Base-by-base conservation (phyloP, 2,329 filamentous ascomycete species). In the Elsinoe perseae region DNA sequence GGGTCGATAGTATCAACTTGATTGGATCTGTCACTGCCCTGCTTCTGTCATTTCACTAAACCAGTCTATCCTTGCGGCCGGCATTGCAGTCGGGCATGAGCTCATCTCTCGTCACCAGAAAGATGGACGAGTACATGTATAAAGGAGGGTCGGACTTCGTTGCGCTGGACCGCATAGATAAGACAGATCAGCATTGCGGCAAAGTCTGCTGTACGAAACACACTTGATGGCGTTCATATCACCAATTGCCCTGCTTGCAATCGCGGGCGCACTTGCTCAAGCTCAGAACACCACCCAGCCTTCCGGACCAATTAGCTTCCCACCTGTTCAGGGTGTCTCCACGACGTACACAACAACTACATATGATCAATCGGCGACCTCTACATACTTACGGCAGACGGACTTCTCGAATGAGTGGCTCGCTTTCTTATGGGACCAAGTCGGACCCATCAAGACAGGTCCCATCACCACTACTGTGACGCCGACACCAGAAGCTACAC, bases 351-450 rank as follows among this genome's bases (percentile, higher is more conserved):
- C 64, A 6, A 67, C 68, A 1, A 64, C 65, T n/a, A 69, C 60
- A 28, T 74, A 65, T 65, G 73, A 77, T 64, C 67, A 66, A 34
- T 72, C 73, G 4, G 70, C 72, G 1, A 72, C 74, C 21, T 71
- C 70, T 18, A 74, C 74, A 12, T 68, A 73, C 9, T 65, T 72
- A 40, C 69, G 65, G 3, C 74, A 75, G 32, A 70, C 66, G 1
- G 72, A 75, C 56, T 78, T 75, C 63, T 75, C 73, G 0, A 71
- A 77, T 50, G 71, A 76, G 58, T 72, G 72, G 16, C 16, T 48
- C 21, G 21, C 38, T 56, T 66, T 68, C 44, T 52, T 67, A 20
- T 68, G 66, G 66, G 62, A 68, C 43, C 57, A 66, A 7, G 61
- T 69, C 18, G 67, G 65, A 4, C 65, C 67, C 8, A 63, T 69